Conservation (phyloP, 2,329 filamentous ascomycete species). For the Rosellinia necatrix region DNA sequence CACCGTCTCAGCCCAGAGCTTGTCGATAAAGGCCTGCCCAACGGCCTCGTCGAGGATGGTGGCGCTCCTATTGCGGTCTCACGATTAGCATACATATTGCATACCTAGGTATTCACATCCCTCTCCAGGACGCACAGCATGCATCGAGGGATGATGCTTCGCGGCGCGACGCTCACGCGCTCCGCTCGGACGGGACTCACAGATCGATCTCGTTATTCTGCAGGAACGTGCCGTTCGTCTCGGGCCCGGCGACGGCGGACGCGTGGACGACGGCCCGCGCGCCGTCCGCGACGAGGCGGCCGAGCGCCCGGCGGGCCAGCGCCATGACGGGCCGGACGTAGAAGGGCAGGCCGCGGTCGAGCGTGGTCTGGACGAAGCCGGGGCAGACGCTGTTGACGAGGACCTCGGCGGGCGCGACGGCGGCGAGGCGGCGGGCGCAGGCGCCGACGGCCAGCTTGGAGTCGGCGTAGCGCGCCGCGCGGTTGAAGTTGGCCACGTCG, state of each 20-base stretch:
- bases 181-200: no score
- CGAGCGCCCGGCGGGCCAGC: constrained; percentile 3
- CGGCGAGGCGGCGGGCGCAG: constrained; percentile 2
- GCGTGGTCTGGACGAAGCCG: constrained; percentile 8
- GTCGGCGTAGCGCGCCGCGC: constrained; percentile 8
- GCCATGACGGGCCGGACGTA: constrained; percentile 6
- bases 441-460: constrained; percentile 12
- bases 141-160: no score
- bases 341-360: constrained; percentile 9
- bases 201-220: no score
- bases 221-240: constrained; percentile 18
- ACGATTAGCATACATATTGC: no score
- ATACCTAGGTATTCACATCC: no score
- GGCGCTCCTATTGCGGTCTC: no score
- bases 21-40: no score
- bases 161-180: no score
- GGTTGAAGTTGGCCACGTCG: constrained; percentile 8
- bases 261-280: constrained; percentile 13
- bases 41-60: no score
- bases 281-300: constrained; percentile 8
- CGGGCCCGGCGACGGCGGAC: constrained; percentile 4
- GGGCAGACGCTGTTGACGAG: constrained; percentile 18
- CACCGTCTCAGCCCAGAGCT: no score
- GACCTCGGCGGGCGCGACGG: constrained; percentile 1
- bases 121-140: no score